Percentiles rank a stretch among this genome's conserved stretches.
These are phyloP conservation scores for Calonectria montana DNA, from an alignment of 2,329 filamentous ascomycete genomes.

Conservation along the genomic window DNA sequence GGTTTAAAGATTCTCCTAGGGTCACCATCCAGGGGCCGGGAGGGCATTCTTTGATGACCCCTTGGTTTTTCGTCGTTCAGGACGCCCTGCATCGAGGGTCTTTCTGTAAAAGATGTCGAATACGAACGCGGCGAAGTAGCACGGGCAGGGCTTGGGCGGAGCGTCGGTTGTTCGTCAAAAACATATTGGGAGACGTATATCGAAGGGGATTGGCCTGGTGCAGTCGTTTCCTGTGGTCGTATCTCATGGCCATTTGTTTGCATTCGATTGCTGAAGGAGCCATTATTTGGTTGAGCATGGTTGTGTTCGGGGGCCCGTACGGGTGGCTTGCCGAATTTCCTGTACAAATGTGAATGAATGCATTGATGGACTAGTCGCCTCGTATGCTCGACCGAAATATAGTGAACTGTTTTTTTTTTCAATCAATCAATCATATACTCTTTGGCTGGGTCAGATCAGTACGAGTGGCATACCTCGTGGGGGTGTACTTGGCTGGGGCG, in stretches of 20 bases:
- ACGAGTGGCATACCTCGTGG: slow-evolving; percentile 30
- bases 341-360: slow-evolving; percentile 46
- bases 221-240: slow-evolving; percentile 12
- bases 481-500: slow-evolving; percentile 18
- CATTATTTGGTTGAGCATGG: slow-evolving; percentile 23
- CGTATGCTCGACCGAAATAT: slow-evolving; percentile 50
- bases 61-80: slow-evolving; percentile 26
- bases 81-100: slow-evolving; percentile 41
- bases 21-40: slow-evolving; percentile 44
- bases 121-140: slow-evolving; percentile 49
- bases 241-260: slow-evolving; percentile 25
- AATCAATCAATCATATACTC: slow-evolving; percentile 27
- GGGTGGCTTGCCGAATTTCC: slow-evolving; percentile 35
- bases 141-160: slow-evolving; percentile 47
- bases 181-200: slow-evolving; percentile 41
- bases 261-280: slow-evolving; percentile 37
- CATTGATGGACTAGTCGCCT: slow-evolving; percentile 48
- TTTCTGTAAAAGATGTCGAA: slow-evolving; percentile 59
- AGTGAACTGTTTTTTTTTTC: slow-evolving; percentile 33
- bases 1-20: slow-evolving; percentile 76
- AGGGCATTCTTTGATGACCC: slow-evolving; percentile 28
- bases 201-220: slow-evolving; percentile 27
- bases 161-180: slow-evolving; percentile 53
- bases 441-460: neutral
- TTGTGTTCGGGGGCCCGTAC: slow-evolving; percentile 29